Percentiles rank a stretch among this genome's conserved stretches.
phyloP scores from a whole-genome alignment of 768 basidiomycete genomes.

The Trametes cingulata region DNA sequence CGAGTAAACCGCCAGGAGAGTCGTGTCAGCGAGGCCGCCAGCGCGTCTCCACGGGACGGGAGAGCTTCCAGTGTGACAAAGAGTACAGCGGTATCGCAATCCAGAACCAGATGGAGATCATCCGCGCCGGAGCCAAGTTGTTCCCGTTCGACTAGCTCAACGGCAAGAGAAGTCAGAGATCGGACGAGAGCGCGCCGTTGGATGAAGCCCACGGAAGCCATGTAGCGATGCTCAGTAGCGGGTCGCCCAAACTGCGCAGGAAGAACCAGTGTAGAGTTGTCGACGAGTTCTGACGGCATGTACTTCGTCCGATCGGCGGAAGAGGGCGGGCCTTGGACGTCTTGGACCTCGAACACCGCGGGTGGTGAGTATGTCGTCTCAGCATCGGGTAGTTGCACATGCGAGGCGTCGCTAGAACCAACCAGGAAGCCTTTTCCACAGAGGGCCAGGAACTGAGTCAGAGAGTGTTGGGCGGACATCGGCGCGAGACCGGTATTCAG shows the following conservation, averaged over 20 bases:
- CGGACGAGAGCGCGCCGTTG: constrained; percentile 66
- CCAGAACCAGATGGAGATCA: constrained; percentile 67
- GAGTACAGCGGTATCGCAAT: constrained; percentile 59
- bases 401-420: background rate
- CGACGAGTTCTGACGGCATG: constrained; percentile 25
- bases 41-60: constrained; percentile 48
- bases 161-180: constrained; percentile 47
- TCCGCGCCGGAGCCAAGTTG: constrained; percentile 37
- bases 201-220: constrained; percentile 67
- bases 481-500: background rate
- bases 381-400: background rate
- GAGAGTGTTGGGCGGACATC: constrained; percentile 9
- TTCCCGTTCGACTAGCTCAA: constrained; percentile 68
- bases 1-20: constrained; percentile 65
- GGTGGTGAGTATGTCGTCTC: background rate
- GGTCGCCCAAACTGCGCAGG: constrained; percentile 38
- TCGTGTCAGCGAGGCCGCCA: constrained; percentile 45
- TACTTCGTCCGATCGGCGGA: background rate
- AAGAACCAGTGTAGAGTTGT: constrained; percentile 17
- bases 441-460: constrained; percentile 20
- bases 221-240: constrained; percentile 54
- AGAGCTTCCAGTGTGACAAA: constrained; percentile 48
- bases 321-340: background rate
- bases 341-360: background rate
- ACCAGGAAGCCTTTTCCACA: constrained; percentile 11